Evolutionary conservation across 2,329 filamentous ascomycete genomes (phyloP).

Genomic region (Neophaeococcomyces mojaviensis): DNA sequence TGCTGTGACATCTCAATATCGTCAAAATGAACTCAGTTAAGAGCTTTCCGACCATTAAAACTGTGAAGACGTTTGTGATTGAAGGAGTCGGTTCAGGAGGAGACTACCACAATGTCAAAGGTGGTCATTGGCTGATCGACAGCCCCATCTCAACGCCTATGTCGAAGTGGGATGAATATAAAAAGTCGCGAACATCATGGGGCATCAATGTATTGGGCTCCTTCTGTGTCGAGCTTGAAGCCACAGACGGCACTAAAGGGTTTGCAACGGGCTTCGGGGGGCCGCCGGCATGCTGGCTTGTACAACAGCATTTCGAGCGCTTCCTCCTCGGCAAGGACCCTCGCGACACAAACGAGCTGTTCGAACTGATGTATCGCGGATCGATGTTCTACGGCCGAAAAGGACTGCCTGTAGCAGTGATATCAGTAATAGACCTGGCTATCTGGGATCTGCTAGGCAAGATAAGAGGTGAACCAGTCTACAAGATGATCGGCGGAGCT

Average conservation of each 20-base stretch:
- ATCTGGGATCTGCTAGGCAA: constrained; percentile 91
- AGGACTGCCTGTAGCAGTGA: constrained; percentile 80
- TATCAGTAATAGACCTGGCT: constrained; percentile 88
- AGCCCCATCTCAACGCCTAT: constrained; percentile 87
- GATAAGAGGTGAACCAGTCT: constrained; percentile 84
- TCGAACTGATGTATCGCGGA: constrained; percentile 92
- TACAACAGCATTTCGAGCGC: constrained; percentile 85
- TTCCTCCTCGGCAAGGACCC: constrained; percentile 86
- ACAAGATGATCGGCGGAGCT: constrained; percentile 88
- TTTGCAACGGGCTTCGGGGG: constrained; percentile 93
- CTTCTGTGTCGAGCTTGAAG: constrained; percentile 84
- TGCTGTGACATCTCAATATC: not conserved
- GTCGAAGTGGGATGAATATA: constrained; percentile 81
- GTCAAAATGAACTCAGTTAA: constrained; percentile 14
- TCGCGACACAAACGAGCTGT: constrained; percentile 81
- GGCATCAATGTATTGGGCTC: constrained; percentile 93
- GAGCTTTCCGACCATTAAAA: constrained; percentile 38
- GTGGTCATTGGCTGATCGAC: constrained; percentile 72
- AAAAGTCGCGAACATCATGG: constrained; percentile 81
- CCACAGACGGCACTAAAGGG: constrained; percentile 81
- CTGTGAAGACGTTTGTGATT: constrained; percentile 39
- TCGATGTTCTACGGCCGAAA: constrained; percentile 97
- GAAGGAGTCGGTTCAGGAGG: constrained; percentile 42
- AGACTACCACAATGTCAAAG: constrained; percentile 72
- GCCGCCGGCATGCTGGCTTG: constrained; percentile 87